Evolutionary conservation across 1,284 basidiomycete species (phyloP), one percentile per base, ranked within the genome.

Genomic region (Apiotrichum gracile): DNA sequence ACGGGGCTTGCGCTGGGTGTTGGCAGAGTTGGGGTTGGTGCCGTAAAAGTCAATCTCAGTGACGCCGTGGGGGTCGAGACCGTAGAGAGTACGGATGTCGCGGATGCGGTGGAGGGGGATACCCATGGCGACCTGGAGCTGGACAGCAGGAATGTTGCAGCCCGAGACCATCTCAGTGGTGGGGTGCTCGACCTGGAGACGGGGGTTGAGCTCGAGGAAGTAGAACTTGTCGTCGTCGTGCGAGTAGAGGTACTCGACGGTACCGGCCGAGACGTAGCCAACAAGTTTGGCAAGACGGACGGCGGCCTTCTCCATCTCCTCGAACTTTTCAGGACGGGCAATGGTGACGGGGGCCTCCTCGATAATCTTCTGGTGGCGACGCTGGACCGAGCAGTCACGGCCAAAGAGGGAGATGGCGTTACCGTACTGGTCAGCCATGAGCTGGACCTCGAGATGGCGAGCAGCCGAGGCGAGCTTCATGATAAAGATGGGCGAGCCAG

Each of bases 111-210:
- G 88, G 39, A 99, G 81, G 35, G 96, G 93, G 55, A 98, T 84
- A 78, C 96, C 96, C 96, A 99, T 98, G 35, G 96, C 91, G 60
- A 99, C 81, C 76, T 97, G 93, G 43, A 98, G 84, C 76, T 99
- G 96, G 22, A 94, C 90, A 49, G 93, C 93, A 24, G 96, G 96
- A 53, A 99, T 84, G 77, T 97, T 97, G 75, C 98, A 94, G 21
- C 96, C 94, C 9, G 89, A 87, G 31, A 98, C 96, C 92, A 98
- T 99, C 78, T 99, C 96, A 25, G 96, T 99, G 19, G 96, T 98
- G 19, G 96, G 96, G 74, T 96, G 93, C 80, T 97, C 94, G 70
- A 99, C 96, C 79, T 99, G 96, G 33, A 98, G 86, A 83, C 96
- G 94, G 42, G 96, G 96, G 77, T 99, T 99, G 61, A 99, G 85